Conservation (phyloP, 169 alveolate genomes). For the Miamiensis avidus region DNA sequence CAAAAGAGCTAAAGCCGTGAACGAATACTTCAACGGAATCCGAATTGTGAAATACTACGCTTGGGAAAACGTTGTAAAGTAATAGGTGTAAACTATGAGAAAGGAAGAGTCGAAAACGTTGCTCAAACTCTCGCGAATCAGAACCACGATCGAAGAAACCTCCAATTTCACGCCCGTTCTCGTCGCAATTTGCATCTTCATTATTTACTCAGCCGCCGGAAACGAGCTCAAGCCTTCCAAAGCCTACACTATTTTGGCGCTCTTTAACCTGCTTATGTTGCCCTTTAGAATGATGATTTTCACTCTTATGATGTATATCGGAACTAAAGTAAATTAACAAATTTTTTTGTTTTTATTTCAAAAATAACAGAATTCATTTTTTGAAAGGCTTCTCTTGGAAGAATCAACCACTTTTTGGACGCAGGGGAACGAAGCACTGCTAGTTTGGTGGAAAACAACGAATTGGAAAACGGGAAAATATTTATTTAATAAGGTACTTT, state of each 20-base stretch:
- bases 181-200: conserved; percentile 14
- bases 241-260: conserved; percentile 65
- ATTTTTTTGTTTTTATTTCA: too few species aligned
- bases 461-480: neutral
- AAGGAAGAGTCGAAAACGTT: conserved; percentile 43
- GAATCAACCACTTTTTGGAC: conserved; percentile 11
- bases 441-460: neutral
- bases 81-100: conserved; percentile 53
- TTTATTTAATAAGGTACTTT: neutral
- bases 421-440: neutral
- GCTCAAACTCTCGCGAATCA: conserved; percentile 3
- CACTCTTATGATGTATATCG: neutral
- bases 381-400: neutral
- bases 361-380: too few species aligned
- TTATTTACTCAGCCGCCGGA: conserved; percentile 5
- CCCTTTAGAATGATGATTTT: conserved; percentile 55
- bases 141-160: conserved; percentile 4
- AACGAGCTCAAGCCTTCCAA: conserved; percentile 37
- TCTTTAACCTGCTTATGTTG: conserved; percentile 62
- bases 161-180: conserved; percentile 14
- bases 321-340: neutral
- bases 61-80: conserved; percentile 62
- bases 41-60: conserved; percentile 63
- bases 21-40: conserved; percentile 69
- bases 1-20: conserved; percentile 61